These are phyloP conservation scores for Dunaliella sp. DNA, from an alignment of 139 green algal species.

Conservation along the genomic window DNA sequence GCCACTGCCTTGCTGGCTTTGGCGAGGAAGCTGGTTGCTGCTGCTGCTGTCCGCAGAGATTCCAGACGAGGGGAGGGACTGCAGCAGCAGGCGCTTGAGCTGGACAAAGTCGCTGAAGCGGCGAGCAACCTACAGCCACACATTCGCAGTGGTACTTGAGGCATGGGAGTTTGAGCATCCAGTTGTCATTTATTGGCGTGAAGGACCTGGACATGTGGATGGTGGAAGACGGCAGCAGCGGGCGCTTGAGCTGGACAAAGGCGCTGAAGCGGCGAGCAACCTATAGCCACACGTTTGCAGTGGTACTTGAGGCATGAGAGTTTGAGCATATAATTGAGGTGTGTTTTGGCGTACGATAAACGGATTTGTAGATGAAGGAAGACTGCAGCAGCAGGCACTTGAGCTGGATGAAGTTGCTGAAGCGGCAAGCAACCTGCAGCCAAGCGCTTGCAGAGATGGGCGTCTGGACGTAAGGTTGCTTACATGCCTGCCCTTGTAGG, in stretches of 20 bases:
- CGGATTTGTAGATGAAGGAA: not conserved
- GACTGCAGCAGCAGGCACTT: not conserved
- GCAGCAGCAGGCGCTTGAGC: not conserved
- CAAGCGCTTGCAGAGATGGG: too few species aligned
- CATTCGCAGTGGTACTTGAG: too few species aligned
- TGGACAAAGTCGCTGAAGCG: not conserved
- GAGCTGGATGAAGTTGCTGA: not conserved
- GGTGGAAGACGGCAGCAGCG: not conserved
- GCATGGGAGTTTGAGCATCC: too few species aligned
- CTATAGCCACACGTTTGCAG: too few species aligned
- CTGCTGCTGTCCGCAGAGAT: not conserved
- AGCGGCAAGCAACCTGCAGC: not conserved
- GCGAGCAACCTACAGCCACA: not conserved
- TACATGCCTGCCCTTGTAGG: too few species aligned
- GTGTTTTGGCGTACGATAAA: too few species aligned
- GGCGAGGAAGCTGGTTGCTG: not conserved
- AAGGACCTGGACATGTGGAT: too few species aligned
- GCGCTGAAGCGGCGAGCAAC: not conserved
- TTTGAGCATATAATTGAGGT: too few species aligned
- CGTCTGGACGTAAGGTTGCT: too few species aligned
- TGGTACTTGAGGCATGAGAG: too few species aligned
- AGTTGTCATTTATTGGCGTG: too few species aligned
- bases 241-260: not conserved
- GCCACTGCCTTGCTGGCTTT: not conserved
- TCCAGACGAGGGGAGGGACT: not conserved